Conservation (phyloP, 1,139 yeast genomes). For the Trichomonascaceae sp. region DNA sequence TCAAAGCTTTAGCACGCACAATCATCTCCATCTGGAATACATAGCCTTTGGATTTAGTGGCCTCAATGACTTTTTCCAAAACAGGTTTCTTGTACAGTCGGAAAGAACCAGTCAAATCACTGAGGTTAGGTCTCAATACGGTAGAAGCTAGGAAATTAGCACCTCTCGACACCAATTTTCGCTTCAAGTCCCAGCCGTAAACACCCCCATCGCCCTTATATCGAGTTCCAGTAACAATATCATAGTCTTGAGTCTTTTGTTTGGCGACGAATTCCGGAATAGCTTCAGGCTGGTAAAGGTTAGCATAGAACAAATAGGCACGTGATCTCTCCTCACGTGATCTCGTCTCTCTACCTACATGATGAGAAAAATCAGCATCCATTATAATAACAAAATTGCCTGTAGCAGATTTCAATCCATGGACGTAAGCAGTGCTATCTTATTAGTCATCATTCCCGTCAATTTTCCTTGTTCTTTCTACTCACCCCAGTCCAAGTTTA, state of each 20-base stretch:
- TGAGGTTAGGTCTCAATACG: constrained; percentile 64
- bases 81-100: constrained; percentile 70
- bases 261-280: constrained; percentile 69
- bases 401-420: constrained; percentile 65
- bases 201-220: constrained; percentile 82
- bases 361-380: constrained; percentile 84
- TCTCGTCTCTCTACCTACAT: constrained; percentile 12
- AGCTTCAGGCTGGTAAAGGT: constrained; percentile 56
- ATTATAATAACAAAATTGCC: constrained; percentile 75
- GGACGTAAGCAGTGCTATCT: constrained; percentile 61
- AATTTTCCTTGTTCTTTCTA: not conserved
- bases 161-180: constrained; percentile 73
- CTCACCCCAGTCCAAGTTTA: constrained; percentile 62
- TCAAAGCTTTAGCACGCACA: constrained; percentile 71
- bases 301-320: no score
- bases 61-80: constrained; percentile 59
- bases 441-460: not conserved
- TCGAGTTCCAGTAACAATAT: constrained; percentile 81
- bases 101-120: constrained; percentile 76
- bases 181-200: constrained; percentile 78
- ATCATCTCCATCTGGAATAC: constrained; percentile 90
- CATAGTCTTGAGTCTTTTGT: constrained; percentile 59
- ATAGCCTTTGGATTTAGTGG: constrained; percentile 71
- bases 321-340: no score
- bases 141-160: constrained; percentile 75